Evolutionary conservation across 2,329 filamentous ascomycete species (phyloP), one percentile per base, ranked within the genome.

Genomic region (Hypoxylon sp.): DNA sequence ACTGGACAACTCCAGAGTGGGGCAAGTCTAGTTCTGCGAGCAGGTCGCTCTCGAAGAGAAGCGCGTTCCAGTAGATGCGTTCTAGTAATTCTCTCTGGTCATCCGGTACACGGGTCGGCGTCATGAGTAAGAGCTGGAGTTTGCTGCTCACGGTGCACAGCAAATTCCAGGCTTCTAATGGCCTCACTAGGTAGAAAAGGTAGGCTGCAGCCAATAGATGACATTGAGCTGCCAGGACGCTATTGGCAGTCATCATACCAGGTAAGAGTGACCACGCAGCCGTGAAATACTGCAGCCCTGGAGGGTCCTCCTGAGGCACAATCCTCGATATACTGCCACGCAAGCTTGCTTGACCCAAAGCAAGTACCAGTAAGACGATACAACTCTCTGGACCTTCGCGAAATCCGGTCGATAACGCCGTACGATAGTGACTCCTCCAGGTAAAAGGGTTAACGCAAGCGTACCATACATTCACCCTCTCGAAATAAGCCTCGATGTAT

Each of bases 381-480:
- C 92, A 96, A 74, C 91, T 94, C 73, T 95, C 92, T 0, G 91
- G 88, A 0, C 92, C 92, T 71, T 93, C 90, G 36, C 90, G 86
- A 70, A 95, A 94, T 0, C 90, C 89, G 69, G 90, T 90, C 2
- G 90, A 90, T 5, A 93, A 83, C 0, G 92, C 92, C 3, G 85
- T 90, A 26, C 89, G 87, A 75, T 94, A 94, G 75, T 93, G 90
- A 64, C 84, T 88, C 42, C 86, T 84, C 92, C 92, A 96, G 1
- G 89, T 91, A 76, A 92, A 92, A 0, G 92, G 92, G 74, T 93
- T 94, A 32, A 96, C 91, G 71, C 91, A 93, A 8, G 92, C 92
- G 73, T 95, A 95, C 90, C 92, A 95, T 2, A 93, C 85, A 69
- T 95, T 95, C 64, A 93, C 92, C 42, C 90, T 85, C 61, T 91